These are phyloP conservation scores for Quercus berberidifolia DNA, from an alignment of 306 rosid genomes.

Conservation along the genomic window DNA sequence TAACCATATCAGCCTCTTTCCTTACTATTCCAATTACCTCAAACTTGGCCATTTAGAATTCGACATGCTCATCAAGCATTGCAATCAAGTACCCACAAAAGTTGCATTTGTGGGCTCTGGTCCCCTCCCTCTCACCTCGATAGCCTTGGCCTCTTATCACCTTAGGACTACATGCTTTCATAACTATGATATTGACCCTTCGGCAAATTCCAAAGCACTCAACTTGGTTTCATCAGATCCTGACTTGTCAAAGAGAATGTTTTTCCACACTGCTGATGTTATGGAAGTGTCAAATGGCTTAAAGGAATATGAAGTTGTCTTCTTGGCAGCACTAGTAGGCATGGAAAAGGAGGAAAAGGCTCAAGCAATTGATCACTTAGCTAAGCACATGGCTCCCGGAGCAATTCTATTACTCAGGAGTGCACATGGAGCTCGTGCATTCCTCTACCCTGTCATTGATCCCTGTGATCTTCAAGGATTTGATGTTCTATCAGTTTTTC, in stretches of 20 bases:
- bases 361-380: conserved; percentile 52
- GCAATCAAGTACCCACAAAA: conserved; percentile 22
- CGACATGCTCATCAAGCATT: conserved; percentile 54
- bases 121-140: conserved; percentile 80
- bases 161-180: conserved; percentile 53
- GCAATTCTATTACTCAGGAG: conserved; percentile 73
- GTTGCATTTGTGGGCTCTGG: conserved; percentile 86
- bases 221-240: conserved; percentile 46
- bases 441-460: conserved; percentile 78
- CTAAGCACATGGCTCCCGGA: conserved; percentile 56
- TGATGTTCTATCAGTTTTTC: conserved; percentile 69
- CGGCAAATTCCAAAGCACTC: conserved; percentile 61
- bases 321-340: conserved; percentile 83
- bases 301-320: conserved; percentile 59
- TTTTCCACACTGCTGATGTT: conserved; percentile 62
- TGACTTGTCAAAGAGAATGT: conserved; percentile 59
- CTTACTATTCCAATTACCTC: conserved; percentile 71
- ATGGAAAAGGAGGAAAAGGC: conserved; percentile 60
- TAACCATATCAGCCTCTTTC: conserved; percentile 54
- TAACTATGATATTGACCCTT: conserved; percentile 65
- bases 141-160: conserved; percentile 65
- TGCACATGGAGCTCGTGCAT: conserved; percentile 82
- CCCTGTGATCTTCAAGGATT: conserved; percentile 62
- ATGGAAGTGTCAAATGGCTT: conserved; percentile 44
- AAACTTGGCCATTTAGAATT: conserved; percentile 69